Base-by-base conservation (phyloP, 1,284 basidiomycete species). In the Austroboletus niveus region DNA sequence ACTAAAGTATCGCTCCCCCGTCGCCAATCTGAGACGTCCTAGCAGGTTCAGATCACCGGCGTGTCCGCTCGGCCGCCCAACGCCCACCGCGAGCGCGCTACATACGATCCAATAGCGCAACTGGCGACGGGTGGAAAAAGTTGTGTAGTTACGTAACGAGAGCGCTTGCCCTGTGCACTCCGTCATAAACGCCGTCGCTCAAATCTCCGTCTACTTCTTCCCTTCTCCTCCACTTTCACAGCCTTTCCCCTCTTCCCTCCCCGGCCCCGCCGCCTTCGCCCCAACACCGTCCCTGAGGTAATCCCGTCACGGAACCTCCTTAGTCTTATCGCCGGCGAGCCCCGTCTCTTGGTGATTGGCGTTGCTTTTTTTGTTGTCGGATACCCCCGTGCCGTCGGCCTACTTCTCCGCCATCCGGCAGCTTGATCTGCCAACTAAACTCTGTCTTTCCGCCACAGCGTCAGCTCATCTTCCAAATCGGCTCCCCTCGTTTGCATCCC, bases 251-350 rank as follows among this genome's bases (percentile, higher is more conserved):
- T 31, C 30, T 34, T 34, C 32, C 32, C 32, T 34, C 32, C 22
- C 22, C 22, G 22, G 22, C 22, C 22, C 22, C 22, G 22, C 22
- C 22, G 22, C 22, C 22, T 5, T 24, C 22, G 22, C 22, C 22
- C 22, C 22, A 24, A 24, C 22, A 24, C 22, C 22, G 22, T 24
- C 22, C 22, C 24, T 40, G 41, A 55, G 27, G 39, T 47, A 54
- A 57, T 24, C 39, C 30, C 17, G 12, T 29, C 43, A 49, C 59
- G 56, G 58, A 34, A 0, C 38, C 47, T 42, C 20, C 15, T 35
- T n/a, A 2, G n/a, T 11, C 59, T 60, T 60, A 64, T 60, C 59
- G 46, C 61, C 61, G 57, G 49, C 30, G 8, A 8, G 14, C 45
- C 58, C 58, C 35, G 35, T 31, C 38, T 9, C 17, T 29, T 17